A percentile compares a stretch with the other conserved stretches of the same genome.
Evolutionary conservation across 495 filamentous ascomycete species (phyloP).

Genomic region (Eremomyces bilateralis): DNA sequence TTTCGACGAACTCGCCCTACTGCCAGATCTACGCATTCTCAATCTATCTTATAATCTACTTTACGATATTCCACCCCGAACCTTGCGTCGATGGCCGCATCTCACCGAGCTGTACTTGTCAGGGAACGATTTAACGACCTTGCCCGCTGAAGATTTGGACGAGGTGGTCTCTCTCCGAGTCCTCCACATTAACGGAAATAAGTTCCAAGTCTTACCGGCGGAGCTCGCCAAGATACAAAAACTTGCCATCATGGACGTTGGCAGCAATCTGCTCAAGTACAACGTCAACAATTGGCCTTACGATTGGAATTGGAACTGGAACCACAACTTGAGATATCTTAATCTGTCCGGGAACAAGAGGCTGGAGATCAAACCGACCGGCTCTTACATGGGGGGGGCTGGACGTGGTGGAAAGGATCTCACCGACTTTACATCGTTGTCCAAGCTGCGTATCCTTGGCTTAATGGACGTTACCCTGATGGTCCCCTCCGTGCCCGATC

Average conservation of each 20-base stretch:
- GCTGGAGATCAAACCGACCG: constrained; percentile 83
- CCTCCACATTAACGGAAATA: constrained; percentile 88
- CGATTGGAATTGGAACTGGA: constrained; percentile 99
- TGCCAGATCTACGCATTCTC: constrained; percentile 67
- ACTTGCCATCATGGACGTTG: constrained; percentile 75
- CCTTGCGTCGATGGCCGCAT: constrained; percentile 67
- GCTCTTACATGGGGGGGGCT: constrained; percentile 29
- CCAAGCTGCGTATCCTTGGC: constrained; percentile 72
- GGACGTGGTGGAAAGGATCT: constrained; percentile 37
- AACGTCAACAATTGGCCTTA: constrained; percentile 99
- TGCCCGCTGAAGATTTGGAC: constrained; percentile 89
- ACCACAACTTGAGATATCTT: constrained; percentile 78
- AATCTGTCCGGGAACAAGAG: constrained; percentile 96
- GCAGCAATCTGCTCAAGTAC: constrained; percentile 93
- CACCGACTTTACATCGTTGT: constrained; percentile 74
- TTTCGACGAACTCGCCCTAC: constrained; percentile 67
- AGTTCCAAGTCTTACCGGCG: constrained; percentile 89
- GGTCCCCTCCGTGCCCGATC: constrained; percentile 78
- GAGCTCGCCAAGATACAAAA: constrained; percentile 89
- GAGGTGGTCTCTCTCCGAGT: constrained; percentile 67
- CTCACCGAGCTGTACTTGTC: constrained; percentile 87
- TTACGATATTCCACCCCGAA: constrained; percentile 72
- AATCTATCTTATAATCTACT: constrained; percentile 93
- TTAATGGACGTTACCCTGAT: constrained; percentile 96
- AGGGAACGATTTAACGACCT: constrained; percentile 74